A percentile compares a stretch with the other conserved stretches of the same genome.
Conservation (phyloP, 1,139 yeast species). For the Geotrichum australiense region DNA sequence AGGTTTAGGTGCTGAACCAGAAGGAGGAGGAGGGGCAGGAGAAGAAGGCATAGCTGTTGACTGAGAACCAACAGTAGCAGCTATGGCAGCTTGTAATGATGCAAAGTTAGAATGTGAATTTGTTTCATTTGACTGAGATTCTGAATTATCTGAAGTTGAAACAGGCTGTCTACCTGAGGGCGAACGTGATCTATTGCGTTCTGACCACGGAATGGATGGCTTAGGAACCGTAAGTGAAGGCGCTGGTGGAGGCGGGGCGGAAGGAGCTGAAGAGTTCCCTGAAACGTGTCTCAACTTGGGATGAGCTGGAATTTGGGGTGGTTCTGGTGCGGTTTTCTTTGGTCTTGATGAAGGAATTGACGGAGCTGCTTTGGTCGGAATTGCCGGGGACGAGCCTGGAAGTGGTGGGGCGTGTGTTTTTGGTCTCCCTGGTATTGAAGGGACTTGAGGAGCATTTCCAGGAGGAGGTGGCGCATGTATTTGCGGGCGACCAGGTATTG, state of each 20-base stretch:
- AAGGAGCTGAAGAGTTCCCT: constrained; percentile 18
- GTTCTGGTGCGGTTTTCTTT: constrained; percentile 4
- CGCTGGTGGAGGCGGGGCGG: constrained; percentile 19
- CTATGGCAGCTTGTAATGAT: constrained; percentile 14
- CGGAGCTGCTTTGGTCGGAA: constrained; percentile 16
- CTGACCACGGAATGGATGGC: constrained; percentile 2
- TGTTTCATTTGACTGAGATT: constrained; percentile 15
- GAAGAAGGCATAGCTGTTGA: constrained; percentile 30
- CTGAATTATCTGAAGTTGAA: constrained; percentile 13
- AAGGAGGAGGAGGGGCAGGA: constrained; percentile 36
- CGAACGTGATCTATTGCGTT: constrained; percentile 5
- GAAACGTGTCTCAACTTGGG: constrained; percentile 15
- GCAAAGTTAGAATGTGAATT: constrained; percentile 16
- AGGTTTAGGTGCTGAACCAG: constrained; percentile 10
- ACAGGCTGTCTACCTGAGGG: constrained; percentile 17
- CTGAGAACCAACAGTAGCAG: constrained; percentile 18
- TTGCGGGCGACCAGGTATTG: constrained; percentile 18
- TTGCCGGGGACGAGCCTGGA: constrained; percentile 13
- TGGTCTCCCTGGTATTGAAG: constrained; percentile 5
- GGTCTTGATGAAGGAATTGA: constrained; percentile 21
- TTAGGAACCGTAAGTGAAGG: constrained; percentile 6
- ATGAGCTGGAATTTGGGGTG: constrained; percentile 16
- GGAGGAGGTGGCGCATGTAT: constrained; percentile 19
- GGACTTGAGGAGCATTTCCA: constrained; percentile 6
- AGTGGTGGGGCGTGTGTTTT: constrained; percentile 13